Percentiles rank a stretch among this genome's conserved stretches.
These are phyloP conservation scores for Calonectria pteridis DNA, from an alignment of 2,329 filamentous ascomycete genomes.

Conservation along the genomic window DNA sequence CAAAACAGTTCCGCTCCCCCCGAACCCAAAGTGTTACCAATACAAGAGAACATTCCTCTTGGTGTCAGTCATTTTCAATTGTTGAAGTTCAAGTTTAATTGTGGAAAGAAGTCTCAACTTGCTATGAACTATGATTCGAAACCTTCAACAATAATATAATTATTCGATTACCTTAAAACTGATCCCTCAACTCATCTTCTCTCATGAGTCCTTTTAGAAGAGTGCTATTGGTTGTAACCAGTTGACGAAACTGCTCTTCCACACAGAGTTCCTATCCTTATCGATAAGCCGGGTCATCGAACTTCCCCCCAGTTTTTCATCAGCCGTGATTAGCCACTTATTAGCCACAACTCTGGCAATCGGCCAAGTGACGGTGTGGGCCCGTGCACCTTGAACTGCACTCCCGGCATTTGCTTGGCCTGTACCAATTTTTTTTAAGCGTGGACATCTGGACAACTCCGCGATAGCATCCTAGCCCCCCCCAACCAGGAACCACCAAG, in stretches of 20 bases:
- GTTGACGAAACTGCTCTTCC: background rate
- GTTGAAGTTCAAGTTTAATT: background rate
- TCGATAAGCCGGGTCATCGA: background rate
- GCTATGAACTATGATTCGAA: background rate
- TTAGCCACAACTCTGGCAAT: background rate
- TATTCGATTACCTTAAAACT: too few relatives aligned
- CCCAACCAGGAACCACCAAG: conserved; percentile 8
- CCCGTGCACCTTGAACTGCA: conserved; percentile 24
- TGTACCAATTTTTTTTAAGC: conserved; percentile 33
- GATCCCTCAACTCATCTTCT: too few relatives aligned
- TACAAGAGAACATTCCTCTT: background rate
- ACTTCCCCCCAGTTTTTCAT: background rate
- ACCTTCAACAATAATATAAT: background rate
- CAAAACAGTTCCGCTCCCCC: background rate
- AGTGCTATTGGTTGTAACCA: background rate
- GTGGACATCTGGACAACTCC: conserved; percentile 2
- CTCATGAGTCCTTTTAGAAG: background rate
- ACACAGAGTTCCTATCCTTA: background rate
- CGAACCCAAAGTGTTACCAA: background rate
- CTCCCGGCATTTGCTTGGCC: background rate
- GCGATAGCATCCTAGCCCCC: conserved; percentile 44
- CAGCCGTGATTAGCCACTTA: background rate
- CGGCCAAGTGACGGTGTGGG: conserved; percentile 22
- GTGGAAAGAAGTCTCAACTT: background rate
- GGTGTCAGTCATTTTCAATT: background rate